Percentiles rank a stretch among this genome's conserved stretches.
These are phyloP conservation scores for Stephanodiscus minutulus DNA, from an alignment of 108 stramenopile genomes.

Conservation along the genomic window DNA sequence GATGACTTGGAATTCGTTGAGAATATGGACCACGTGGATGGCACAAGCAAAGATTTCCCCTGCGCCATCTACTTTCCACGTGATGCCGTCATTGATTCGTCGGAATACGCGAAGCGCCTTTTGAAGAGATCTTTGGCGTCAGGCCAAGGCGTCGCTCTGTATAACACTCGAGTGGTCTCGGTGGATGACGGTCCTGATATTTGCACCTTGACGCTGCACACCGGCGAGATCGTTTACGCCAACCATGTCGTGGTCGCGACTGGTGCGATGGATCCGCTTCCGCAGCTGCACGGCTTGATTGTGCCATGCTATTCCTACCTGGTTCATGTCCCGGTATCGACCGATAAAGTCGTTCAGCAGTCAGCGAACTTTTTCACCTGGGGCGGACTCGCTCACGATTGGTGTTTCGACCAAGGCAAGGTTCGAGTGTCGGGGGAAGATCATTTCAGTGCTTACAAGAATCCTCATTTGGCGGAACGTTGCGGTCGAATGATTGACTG, in stretches of 20 bases:
- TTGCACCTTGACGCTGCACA: not conserved
- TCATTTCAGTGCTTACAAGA: constrained; percentile 52
- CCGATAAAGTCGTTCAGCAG: constrained; percentile 1
- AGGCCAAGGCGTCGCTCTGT: too few species aligned
- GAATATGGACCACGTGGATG: constrained; percentile 23
- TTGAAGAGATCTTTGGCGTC: constrained; percentile 3
- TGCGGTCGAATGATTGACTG: constrained; percentile 30
- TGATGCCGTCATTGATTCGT: constrained; percentile 52
- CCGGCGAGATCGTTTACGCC: constrained; percentile 1
- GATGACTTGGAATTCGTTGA: constrained; percentile 41
- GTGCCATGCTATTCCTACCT: constrained; percentile 53
- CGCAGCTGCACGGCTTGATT: constrained; percentile 30
- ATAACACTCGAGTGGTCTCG: not conserved
- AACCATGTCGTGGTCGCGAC: constrained; percentile 45
- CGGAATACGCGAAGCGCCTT: constrained; percentile 41
- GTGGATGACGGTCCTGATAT: not conserved
- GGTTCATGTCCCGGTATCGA: constrained; percentile 39
- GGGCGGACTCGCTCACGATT: constrained; percentile 47
- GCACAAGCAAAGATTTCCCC: constrained; percentile 31
- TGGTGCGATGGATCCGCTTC: constrained; percentile 29
- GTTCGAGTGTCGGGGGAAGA: constrained; percentile 50
- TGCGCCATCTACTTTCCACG: constrained; percentile 53
- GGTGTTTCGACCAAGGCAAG: constrained; percentile 44
- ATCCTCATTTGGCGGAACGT: constrained; percentile 32
- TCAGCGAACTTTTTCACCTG: constrained; percentile 53